Percentiles rank a stretch among this genome's conserved stretches.
Evolutionary conservation across 805 yeast species (phyloP).

Genomic region (Ogataea henricii): DNA sequence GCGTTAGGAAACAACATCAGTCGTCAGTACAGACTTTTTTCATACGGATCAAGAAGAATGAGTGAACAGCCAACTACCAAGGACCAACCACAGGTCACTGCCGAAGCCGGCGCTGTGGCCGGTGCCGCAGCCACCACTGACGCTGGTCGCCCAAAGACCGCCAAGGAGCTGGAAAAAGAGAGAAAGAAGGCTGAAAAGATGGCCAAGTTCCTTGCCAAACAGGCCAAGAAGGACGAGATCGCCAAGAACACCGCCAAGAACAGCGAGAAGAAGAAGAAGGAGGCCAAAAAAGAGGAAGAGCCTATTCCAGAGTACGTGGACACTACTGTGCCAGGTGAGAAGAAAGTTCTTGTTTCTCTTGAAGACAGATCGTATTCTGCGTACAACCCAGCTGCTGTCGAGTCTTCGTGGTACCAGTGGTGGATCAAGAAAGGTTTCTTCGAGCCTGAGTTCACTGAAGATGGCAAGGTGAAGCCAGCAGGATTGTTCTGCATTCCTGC

Average conservation of each 20-base stretch:
- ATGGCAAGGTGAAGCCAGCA: slow-evolving; percentile 76
- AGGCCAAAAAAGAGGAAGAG: slow-evolving; percentile 68
- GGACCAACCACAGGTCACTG: slow-evolving; percentile 26
- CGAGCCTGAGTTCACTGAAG: slow-evolving; percentile 77
- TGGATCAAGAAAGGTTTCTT: slow-evolving; percentile 89
- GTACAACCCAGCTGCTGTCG: slow-evolving; percentile 89
- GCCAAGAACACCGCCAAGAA: slow-evolving; percentile 47
- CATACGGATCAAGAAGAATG: slow-evolving; percentile 21
- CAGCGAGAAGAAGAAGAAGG: slow-evolving; percentile 58
- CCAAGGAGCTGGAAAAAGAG: slow-evolving; percentile 73
- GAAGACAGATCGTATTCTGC: slow-evolving; percentile 95
- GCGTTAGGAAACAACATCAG: slow-evolving; percentile 12
- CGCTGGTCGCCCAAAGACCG: slow-evolving; percentile 45
- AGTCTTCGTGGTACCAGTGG: slow-evolving; percentile 97
- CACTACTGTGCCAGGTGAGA: slow-evolving; percentile 83
- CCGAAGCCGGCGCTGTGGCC: slow-evolving; percentile 51
- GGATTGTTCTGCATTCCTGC: slow-evolving; percentile 91
- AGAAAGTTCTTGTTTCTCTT: slow-evolving; percentile 80
- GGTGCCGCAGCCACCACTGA: slow-evolving; percentile 53
- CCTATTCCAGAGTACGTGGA: slow-evolving; percentile 86
- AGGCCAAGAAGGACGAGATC: slow-evolving; percentile 69
- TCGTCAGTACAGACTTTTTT: slow-evolving; percentile 13
- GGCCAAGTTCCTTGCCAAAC: slow-evolving; percentile 73
- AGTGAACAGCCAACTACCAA: slow-evolving; percentile 28
- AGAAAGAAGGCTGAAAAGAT: slow-evolving; percentile 59